Base-by-base conservation (phyloP, 257 asterid species). In the Echites panduratus region DNA sequence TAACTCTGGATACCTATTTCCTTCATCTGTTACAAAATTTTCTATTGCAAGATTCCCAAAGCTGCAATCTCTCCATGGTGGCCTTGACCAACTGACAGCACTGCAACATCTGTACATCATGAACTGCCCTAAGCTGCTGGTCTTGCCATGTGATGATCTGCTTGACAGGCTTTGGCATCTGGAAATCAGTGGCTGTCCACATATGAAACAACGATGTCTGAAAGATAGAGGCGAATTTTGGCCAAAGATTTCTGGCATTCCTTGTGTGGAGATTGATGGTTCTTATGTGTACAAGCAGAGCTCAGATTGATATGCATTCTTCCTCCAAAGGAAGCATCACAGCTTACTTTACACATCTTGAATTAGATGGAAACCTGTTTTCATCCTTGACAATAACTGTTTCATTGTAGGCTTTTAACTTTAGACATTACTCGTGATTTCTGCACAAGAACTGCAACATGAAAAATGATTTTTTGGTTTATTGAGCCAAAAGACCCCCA, bases 261-360 rank as follows among this genome's bases (percentile, higher is more conserved):
- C 95, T 67, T 87, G 95, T 48, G 95, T 89, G 79, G 89, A 85
- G 81, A 68, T 89, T 1, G 90, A 87, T 71, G 84, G 85, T 66
- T 80, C 73, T 53, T 82, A 84, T 70, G 81, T 83, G 38, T 81
- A 81, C 56, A 68, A 69, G 58, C 85, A 83, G 64, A 74, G 45
- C 71, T 41, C 77, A 29, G 82, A 40, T 50, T 73, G 70, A 72
- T 26, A 5, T 35, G 49, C 45, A 29, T n/a, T 52, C 38, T 38
- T 69, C 32, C 59, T 69, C 57, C 27, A 32, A 69, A 54, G 73
- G n/a, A 52, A 16, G 20, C 29, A 10, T 53, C 50, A 56, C 14
- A 7, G 38, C 14, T 43, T 9, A 29, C 63, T 41, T 50, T 32
- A 7, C 29, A 9, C 29, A 14, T 47, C 27, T 29, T 32, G 40